Conservation (phyloP, 345 rosid species). For the Syzygium aqueum region DNA sequence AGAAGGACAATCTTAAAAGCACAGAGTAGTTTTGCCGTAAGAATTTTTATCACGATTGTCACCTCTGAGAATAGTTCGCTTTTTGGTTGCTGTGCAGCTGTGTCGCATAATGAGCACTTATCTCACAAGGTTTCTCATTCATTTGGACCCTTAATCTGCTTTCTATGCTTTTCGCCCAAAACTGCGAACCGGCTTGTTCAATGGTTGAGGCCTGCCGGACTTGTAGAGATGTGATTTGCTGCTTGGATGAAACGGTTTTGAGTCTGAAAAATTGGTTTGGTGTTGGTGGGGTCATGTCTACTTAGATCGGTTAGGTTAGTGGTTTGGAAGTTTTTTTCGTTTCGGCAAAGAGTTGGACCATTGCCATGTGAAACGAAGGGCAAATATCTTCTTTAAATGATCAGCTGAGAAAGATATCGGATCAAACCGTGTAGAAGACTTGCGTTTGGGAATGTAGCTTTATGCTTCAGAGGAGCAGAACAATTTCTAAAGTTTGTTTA, state of each 20-base stretch:
- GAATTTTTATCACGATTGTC: not conserved
- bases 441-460: not conserved
- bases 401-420: not conserved
- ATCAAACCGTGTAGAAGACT: not conserved
- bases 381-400: not conserved
- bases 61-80: not conserved
- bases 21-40: not conserved
- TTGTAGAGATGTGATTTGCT: not conserved
- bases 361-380: not conserved
- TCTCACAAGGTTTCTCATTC: not conserved
- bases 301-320: not conserved
- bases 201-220: not conserved
- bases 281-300: not conserved
- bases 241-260: not conserved
- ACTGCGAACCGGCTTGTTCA: not conserved
- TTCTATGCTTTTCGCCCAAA: not conserved
- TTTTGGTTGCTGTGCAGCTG: not conserved
- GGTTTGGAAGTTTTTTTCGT: not conserved
- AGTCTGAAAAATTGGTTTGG: not conserved
- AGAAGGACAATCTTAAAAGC: not conserved
- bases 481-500: not conserved
- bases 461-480: not conserved
- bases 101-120: not conserved
- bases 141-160: not conserved
- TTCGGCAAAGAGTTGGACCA: not conserved